Base-by-base conservation (phyloP, 805 yeast genomes). In the Wickerhamomyces silvicola region DNA sequence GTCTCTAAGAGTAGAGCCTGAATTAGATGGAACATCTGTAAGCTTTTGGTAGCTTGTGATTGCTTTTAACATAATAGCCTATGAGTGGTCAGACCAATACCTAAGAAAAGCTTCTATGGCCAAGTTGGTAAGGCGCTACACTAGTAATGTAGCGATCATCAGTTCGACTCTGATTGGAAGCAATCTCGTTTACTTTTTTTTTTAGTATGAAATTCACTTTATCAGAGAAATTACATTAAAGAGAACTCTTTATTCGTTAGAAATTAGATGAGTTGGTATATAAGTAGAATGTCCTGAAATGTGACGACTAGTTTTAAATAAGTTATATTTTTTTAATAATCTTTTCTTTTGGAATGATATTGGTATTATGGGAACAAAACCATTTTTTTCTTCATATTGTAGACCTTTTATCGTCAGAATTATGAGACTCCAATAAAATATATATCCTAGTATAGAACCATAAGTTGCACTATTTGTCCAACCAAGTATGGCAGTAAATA, bases 391-490 rank as follows among this genome's bases (percentile, higher is more conserved):
- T 43, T 78, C 83, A 17, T 62, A 50, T 31, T 59, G 57, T 32
- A 84, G 55, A 36, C 66, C 41, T 1, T 58, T 42, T 18, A 80
- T 63, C 7, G 74, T 66, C 3, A 37, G 36, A 17, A 70, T 60
- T 3, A 72, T 53, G 4, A 59, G 54, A 2, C 62, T 19, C 97
- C 96, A 87, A 56, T 80, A 87, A 1, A 66, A 34, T 39, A 72
- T 69, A 59, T 87, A 87, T 30, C 87, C 72, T 5, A 70, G 54
- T 1, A 87, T 87, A 14, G 94, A 82, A 4, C 94, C 94, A 51
- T 81, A 84, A 0, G 97, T 87, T 3, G 95, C 96, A 41, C 88
- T 75, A 54, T 87, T 87, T 10, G 92, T 86, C 97, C 97, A 87
- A 2, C 97, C 97, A 31, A 87, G 68, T 5, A 87, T 64, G 1